Conservation (phyloP, 2,329 filamentous ascomycete genomes). For the Fonsecaea multimorphosa region DNA sequence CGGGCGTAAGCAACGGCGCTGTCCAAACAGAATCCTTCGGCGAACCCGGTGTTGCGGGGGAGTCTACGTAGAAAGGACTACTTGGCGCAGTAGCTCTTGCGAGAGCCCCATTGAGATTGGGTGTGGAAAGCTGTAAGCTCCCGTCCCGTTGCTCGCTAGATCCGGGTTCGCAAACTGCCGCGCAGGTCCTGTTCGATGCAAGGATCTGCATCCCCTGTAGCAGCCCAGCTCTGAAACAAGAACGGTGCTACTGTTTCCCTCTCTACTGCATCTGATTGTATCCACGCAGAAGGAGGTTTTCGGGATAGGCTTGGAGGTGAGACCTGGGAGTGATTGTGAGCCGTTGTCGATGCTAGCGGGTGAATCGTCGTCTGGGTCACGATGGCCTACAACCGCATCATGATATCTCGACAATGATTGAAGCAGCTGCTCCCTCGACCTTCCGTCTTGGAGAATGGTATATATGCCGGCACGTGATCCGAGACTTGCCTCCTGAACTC, state of each 20-base stretch:
- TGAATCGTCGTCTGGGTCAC: neutral
- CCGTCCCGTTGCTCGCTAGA: no score
- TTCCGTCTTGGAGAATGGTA: neutral
- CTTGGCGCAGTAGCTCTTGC: no score
- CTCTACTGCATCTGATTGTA: neutral
- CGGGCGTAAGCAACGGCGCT: neutral
- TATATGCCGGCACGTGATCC: neutral
- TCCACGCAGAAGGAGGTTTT: neutral
- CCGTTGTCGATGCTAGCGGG: neutral
- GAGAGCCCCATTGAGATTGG: no score
- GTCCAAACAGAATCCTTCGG: neutral
- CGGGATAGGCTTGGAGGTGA: neutral
- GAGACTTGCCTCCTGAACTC: neutral
- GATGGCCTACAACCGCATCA: neutral
- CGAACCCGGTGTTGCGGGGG: neutral
- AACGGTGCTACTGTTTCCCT: neutral
- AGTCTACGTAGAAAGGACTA: neutral
- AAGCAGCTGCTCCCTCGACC: neutral
- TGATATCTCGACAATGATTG: neutral
- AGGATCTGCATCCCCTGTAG: neutral
- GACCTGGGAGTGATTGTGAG: neutral
- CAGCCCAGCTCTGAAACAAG: neutral
- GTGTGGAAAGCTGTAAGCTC: neutral
- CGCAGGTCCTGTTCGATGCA: neutral
- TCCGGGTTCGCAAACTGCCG: neutral